phyloP scores from a whole-genome alignment of 2,329 filamentous ascomycete genomes.

The Cladosporium sp. region DNA sequence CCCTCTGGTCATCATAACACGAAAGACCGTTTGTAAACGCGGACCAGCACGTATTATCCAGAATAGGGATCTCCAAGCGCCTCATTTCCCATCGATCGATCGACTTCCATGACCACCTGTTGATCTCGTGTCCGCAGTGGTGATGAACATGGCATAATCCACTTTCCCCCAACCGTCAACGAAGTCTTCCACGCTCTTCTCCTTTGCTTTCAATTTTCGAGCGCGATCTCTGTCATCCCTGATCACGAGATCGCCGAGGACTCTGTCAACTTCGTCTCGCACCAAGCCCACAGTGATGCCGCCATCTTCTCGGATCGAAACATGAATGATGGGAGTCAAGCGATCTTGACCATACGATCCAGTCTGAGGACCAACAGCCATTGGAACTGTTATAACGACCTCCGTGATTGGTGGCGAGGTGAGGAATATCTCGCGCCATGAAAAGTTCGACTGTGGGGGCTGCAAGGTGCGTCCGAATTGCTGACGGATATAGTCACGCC shows the following conservation, averaged over 20 bases:
- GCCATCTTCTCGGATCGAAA: no score
- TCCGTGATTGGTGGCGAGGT: constrained; percentile 5
- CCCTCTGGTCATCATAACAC: no score
- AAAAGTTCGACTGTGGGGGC: background rate
- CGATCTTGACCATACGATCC: no score
- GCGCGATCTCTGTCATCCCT: background rate
- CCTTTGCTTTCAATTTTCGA: background rate
- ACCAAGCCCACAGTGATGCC: background rate
- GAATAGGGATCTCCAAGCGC: no score
- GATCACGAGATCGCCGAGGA: background rate
- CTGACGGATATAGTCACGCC: background rate
- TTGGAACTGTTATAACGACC: background rate
- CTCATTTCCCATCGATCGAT: no score
- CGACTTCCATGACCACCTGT: no score
- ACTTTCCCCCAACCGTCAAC: background rate
- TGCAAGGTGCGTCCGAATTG: background rate
- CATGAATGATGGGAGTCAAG: no score
- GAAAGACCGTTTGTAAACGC: no score
- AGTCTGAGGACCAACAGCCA: background rate
- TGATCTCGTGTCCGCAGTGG: no score
- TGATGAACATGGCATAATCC: background rate
- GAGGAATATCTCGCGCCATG: constrained; percentile 13
- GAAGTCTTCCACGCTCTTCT: background rate
- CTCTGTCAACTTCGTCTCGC: background rate
- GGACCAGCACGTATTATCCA: no score